Conservation (phyloP, 2,329 filamentous ascomycete genomes). For the Dactylellina drechsleri region DNA sequence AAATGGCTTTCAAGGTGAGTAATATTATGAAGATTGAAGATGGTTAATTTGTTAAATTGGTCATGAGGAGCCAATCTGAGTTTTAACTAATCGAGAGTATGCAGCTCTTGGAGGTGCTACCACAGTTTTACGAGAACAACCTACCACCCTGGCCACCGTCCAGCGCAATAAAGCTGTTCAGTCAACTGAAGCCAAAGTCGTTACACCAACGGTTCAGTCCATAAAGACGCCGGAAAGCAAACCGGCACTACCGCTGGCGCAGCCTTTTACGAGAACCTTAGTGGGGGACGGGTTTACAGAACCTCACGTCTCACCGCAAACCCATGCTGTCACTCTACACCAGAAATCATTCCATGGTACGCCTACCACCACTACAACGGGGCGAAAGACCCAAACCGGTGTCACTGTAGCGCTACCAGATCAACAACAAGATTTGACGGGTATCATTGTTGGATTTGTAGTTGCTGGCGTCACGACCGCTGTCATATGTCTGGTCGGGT, state of each 20-base stretch:
- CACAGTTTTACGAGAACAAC: neutral
- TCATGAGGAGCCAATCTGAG: too few relatives aligned
- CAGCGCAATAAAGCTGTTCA: conserved; percentile 11
- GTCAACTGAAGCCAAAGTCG: neutral
- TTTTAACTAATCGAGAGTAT: too few relatives aligned
- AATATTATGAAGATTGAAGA: too few relatives aligned
- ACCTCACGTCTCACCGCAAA: conserved; percentile 8
- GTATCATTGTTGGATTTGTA: conserved; percentile 45
- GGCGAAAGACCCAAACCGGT: conserved; percentile 18
- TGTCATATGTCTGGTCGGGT: conserved; percentile 26
- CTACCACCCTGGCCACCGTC: conserved; percentile 38
- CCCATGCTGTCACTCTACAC: conserved; percentile 7
- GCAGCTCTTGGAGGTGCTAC: neutral
- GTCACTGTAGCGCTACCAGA: neutral
- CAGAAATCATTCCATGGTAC: neutral
- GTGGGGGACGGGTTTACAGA: conserved; percentile 8
- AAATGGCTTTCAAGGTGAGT: conserved; percentile 11
- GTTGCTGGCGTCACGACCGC: conserved; percentile 34
- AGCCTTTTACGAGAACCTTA: conserved; percentile 6
- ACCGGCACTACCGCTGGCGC: conserved; percentile 11
- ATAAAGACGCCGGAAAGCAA: conserved; percentile 36
- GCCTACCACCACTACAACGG: conserved; percentile 14
- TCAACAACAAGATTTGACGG: conserved; percentile 18
- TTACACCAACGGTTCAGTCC: neutral
- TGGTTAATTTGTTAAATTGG: too few relatives aligned